Evolutionary conservation across 2,329 filamentous ascomycete genomes (phyloP).

Genomic region (Penicillium sp.): DNA sequence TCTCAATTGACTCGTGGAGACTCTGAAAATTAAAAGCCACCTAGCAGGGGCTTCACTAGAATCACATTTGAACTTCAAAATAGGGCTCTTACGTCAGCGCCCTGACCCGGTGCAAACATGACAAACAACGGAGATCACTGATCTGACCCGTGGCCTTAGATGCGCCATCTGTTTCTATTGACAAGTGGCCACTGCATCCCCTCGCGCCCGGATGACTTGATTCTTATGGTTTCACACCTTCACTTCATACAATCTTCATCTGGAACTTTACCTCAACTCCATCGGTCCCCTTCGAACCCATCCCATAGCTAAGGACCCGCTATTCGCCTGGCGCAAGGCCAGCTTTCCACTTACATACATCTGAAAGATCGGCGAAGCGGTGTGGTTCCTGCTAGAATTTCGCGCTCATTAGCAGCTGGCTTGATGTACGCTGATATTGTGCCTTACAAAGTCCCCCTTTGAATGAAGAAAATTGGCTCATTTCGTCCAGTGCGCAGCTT

Average conservation of each 20-base stretch:
- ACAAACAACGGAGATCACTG: conserved; percentile 22
- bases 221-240: conserved; percentile 8
- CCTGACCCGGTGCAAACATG: conserved; percentile 8
- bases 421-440: not conserved
- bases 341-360: conserved; percentile 17
- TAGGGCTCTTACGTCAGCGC: not conserved
- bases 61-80: not conserved
- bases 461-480: conserved; percentile 8
- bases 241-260: conserved; percentile 8
- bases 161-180: conserved; percentile 26
- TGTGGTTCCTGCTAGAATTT: not conserved
- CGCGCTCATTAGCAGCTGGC: conserved; percentile 10
- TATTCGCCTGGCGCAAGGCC: conserved; percentile 17
- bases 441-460: not conserved
- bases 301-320: conserved; percentile 11
- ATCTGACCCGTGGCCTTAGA: conserved; percentile 26
- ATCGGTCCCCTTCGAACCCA: not conserved
- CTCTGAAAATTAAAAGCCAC: too few relatives aligned
- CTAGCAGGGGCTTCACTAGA: not conserved
- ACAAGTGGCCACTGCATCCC: conserved; percentile 33
- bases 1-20: too few relatives aligned
- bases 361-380: conserved; percentile 13
- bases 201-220: conserved; percentile 30
- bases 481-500: conserved; percentile 19
- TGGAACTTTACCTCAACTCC: not conserved